Percentiles rank a stretch among this genome's conserved stretches.
phyloP scores from a whole-genome alignment of 164 flowering plant species.

The Dillenia suffruticosa region DNA sequence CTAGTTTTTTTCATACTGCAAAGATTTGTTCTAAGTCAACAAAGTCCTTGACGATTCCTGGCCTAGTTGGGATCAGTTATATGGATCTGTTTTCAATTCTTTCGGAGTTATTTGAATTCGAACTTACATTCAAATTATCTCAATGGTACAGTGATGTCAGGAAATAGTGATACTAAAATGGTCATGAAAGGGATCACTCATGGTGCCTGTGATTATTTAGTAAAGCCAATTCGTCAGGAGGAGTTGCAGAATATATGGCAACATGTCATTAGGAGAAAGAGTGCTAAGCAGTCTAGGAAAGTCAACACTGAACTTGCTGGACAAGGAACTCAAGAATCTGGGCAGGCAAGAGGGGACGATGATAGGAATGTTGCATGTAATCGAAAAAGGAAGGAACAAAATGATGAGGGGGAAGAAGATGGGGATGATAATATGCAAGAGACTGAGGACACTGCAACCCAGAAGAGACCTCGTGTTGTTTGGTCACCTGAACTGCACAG shows the following conservation, averaged over 20 bases:
- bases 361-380: too few relatives aligned
- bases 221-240: constrained; percentile 84
- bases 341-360: too few relatives aligned
- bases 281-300: neutral
- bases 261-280: constrained; percentile 78
- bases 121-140: neutral
- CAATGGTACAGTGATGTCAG: constrained; percentile 68
- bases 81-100: too few relatives aligned
- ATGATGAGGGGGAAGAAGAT: constrained; percentile 38
- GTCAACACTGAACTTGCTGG: too few relatives aligned
- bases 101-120: too few relatives aligned
- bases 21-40: too few relatives aligned
- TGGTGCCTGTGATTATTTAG: constrained; percentile 88
- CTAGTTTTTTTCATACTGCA: too few relatives aligned
- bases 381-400: constrained; percentile 41
- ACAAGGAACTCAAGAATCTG: too few relatives aligned
- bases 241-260: constrained; percentile 96
- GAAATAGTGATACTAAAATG: constrained; percentile 53
- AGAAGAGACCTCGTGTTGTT: constrained; percentile 67
- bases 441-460: constrained; percentile 37
- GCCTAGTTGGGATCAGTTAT: too few relatives aligned
- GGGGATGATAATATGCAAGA: constrained; percentile 37
- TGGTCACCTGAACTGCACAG: constrained; percentile 62
- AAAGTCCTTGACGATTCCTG: too few relatives aligned
- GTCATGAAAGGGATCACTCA: constrained; percentile 88